Percentiles rank a stretch among this genome's conserved stretches.
phyloP scores from a whole-genome alignment of 108 stramenopile genomes.

The Fragilaria crotonensis region DNA sequence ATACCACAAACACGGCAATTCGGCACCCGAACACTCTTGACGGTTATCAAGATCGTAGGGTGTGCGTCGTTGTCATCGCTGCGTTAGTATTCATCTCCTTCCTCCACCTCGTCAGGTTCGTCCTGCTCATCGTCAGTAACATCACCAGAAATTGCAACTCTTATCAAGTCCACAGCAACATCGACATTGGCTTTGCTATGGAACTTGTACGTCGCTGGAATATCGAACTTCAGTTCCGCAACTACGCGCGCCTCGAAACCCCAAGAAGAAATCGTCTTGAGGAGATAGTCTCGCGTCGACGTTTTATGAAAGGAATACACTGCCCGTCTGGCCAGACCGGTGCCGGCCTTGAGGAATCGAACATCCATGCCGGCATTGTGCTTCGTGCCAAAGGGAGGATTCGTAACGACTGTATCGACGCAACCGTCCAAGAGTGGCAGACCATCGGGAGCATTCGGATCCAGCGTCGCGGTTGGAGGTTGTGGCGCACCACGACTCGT shows the following conservation, averaged over 20 bases:
- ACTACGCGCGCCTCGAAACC: slow-evolving; percentile 66
- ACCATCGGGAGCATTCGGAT: slow-evolving; percentile 45
- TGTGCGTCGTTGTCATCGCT: too few relatives aligned
- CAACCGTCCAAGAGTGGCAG: slow-evolving; percentile 53
- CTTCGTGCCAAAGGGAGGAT: slow-evolving; percentile 90
- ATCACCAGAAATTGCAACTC: too few relatives aligned
- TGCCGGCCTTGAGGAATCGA: slow-evolving; percentile 59
- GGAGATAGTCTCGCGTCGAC: slow-evolving; percentile 74
- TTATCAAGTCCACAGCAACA: slow-evolving; percentile 88
- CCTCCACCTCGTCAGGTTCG: too few relatives aligned
- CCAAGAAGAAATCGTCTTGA: slow-evolving; percentile 61
- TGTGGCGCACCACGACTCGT: too few relatives aligned
- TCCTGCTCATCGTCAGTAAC: too few relatives aligned
- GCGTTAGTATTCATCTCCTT: too few relatives aligned
- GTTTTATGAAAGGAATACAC: slow-evolving; percentile 97
- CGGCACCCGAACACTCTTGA: too few relatives aligned
- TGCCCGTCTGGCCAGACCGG: slow-evolving; percentile 55
- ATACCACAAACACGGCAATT: too few relatives aligned
- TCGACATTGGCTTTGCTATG: slow-evolving; percentile 84
- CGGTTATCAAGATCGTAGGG: too few relatives aligned
- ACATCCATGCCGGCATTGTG: slow-evolving; percentile 86
- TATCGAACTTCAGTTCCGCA: slow-evolving; percentile 92
- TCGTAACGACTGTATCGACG: slow-evolving; percentile 76
- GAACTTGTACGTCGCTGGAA: slow-evolving; percentile 88
- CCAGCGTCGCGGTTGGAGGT: slow-evolving; percentile 8